Percentiles rank a stretch among this genome's conserved stretches.
Evolutionary conservation across 1,284 basidiomycete genomes (phyloP).

Genomic region (Marasmius tenuissimus): DNA sequence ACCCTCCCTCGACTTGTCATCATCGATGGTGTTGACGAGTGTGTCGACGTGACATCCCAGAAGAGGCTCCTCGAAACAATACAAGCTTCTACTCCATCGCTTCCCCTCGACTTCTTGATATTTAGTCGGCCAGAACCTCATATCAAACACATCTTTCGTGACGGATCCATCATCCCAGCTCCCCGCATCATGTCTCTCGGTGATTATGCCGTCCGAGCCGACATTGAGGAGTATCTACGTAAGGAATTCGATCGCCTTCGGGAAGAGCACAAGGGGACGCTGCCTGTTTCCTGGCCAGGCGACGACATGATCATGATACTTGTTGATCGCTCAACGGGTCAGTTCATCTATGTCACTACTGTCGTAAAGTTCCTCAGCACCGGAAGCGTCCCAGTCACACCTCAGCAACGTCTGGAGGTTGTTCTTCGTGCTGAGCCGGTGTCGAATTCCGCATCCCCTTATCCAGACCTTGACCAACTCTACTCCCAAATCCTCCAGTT

Average conservation of each 20-base stretch:
- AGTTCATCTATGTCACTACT: not conserved
- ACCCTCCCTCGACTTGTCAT: not conserved
- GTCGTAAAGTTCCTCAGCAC: not conserved
- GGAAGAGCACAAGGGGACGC: not conserved
- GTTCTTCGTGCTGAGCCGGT: not conserved
- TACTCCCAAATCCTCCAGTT: not conserved
- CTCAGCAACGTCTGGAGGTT: not conserved
- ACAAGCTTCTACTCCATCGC: not conserved
- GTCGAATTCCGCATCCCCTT: not conserved
- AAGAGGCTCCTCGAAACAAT: not conserved
- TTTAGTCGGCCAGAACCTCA: not conserved
- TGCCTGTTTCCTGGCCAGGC: not conserved
- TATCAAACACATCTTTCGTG: not conserved
- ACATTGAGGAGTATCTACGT: not conserved
- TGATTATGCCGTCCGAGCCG: not conserved
- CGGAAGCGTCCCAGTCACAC: not conserved
- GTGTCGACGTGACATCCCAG: not conserved
- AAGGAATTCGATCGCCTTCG: not conserved
- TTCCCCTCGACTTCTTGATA: not conserved
- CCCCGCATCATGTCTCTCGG: not conserved
- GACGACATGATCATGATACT: not conserved
- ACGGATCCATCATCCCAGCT: not conserved
- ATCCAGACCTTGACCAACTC: not conserved
- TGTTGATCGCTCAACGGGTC: not conserved
- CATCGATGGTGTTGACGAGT: conserved; percentile 1